These are phyloP conservation scores for Piper betle DNA, from an alignment of 164 flowering plant genomes.

Conservation along the genomic window DNA sequence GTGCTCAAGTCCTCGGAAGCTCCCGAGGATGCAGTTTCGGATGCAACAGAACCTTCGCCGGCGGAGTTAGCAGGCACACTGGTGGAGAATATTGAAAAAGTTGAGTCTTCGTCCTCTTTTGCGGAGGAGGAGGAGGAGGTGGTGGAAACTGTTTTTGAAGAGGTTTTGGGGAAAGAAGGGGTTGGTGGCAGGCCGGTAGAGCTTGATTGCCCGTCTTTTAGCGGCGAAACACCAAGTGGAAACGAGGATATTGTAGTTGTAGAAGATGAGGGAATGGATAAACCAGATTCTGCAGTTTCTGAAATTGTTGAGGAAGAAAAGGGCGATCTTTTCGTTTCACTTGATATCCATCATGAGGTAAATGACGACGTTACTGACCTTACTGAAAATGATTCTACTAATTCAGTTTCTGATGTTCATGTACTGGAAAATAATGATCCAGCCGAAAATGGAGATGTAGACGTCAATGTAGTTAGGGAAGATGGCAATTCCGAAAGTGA, in stretches of 20 bases:
- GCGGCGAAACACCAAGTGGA: slow-evolving; percentile 1
- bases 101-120: not conserved
- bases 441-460: slow-evolving; percentile 10
- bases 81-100: slow-evolving; percentile 2
- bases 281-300: not conserved
- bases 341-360: slow-evolving; percentile 6
- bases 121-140: slow-evolving; percentile 1
- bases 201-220: slow-evolving; percentile 1
- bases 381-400: slow-evolving; percentile 6
- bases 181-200: slow-evolving; percentile 5
- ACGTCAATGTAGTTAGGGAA: slow-evolving; percentile 14
- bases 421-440: slow-evolving; percentile 6
- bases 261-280: not conserved
- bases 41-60: slow-evolving; percentile 6
- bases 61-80: slow-evolving; percentile 5
- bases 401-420: not conserved
- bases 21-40: slow-evolving; percentile 1
- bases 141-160: slow-evolving; percentile 1
- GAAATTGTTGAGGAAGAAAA: not conserved
- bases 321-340: not conserved
- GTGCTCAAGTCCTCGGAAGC: slow-evolving; percentile 3
- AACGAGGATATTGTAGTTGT: not conserved
- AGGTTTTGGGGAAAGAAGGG: not conserved
- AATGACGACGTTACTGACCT: slow-evolving; percentile 3
- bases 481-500: slow-evolving; percentile 28